Base-by-base conservation (phyloP, 257 asterid genomes). In the Solanum lycopersicoides region DNA sequence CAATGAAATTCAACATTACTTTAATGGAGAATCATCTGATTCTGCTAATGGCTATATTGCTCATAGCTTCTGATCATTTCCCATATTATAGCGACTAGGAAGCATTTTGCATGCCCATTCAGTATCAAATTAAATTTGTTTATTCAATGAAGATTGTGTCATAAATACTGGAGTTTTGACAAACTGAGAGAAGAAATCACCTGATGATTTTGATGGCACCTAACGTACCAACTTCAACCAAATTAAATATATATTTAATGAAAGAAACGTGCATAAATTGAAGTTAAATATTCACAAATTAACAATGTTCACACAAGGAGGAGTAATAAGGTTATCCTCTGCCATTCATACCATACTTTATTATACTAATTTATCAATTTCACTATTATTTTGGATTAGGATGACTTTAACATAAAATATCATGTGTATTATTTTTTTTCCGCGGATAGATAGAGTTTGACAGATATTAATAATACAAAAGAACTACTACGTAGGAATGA, bases 1-100 rank as follows among this genome's bases (percentile, higher is more conserved):
- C 23, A 94, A 93, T 6, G 96, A 93, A 11, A 89, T 94, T 63
- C 88, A 90, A 69, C 84, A 91, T 68, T 95, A 95, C 16, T 91
- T 91, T 71, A 84, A 89, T 71, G 90, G 92, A 8, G 92, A 90
- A 20, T 30, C 83, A 79, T 95, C 95, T 12, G 90, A 92, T 85
- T 93, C 95, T 34, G 89, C 84, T 9, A 71, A 85, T 32, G 90
- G 87, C 30, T 59, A 87, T 16, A 35, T 53, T 63, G 16, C 85
- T 16, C 85, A 80, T 47, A 30, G 68, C 85, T 80, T 80, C 68
- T 79, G 16, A 79, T 44, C 80, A 72, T 12, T 45, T 44, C 32
- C 32, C 15, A 44, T 9, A 45, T 47, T 47, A 45, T 42, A 42
- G 45, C 45, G 45, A 42, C 6, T 47, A 47, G 59, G 59, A 53